Conservation (phyloP, 2,329 filamentous ascomycete genomes). For the Corinectria fuckeliana region DNA sequence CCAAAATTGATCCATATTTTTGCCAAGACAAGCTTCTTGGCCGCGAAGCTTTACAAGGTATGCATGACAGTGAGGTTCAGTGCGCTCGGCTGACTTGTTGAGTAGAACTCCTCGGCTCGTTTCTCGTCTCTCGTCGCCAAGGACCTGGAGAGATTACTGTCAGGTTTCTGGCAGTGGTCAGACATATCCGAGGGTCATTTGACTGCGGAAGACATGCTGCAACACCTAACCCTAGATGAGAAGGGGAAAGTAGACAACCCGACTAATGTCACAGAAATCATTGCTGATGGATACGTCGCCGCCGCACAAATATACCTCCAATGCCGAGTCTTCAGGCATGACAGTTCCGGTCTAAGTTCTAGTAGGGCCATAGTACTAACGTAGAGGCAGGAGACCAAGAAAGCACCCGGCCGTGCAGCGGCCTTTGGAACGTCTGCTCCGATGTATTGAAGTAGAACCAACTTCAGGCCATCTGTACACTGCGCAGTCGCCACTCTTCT, state of each 20-base stretch:
- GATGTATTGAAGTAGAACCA: neutral
- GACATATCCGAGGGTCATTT: neutral
- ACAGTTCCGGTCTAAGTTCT: neutral
- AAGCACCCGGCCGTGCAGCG: neutral
- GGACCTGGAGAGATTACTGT: neutral
- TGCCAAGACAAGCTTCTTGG: neutral
- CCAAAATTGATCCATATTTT: neutral
- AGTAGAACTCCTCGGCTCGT: neutral
- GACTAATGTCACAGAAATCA: neutral
- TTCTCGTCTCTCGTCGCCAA: neutral
- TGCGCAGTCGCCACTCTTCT: neutral
- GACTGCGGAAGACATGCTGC: neutral
- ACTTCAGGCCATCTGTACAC: neutral
- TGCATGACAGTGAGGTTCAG: neutral
- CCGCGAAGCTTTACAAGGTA: neutral
- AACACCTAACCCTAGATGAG: neutral
- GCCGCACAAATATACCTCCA: neutral
- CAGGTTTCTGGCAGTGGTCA: neutral
- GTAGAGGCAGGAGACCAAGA: neutral
- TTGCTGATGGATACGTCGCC: neutral
- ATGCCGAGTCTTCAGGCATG: neutral
- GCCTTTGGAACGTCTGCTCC: neutral
- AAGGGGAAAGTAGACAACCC: neutral
- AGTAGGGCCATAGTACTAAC: neutral
- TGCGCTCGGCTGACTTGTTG: neutral